Conservation (phyloP, 345 rosid genomes). For the Turnera subulata region DNA sequence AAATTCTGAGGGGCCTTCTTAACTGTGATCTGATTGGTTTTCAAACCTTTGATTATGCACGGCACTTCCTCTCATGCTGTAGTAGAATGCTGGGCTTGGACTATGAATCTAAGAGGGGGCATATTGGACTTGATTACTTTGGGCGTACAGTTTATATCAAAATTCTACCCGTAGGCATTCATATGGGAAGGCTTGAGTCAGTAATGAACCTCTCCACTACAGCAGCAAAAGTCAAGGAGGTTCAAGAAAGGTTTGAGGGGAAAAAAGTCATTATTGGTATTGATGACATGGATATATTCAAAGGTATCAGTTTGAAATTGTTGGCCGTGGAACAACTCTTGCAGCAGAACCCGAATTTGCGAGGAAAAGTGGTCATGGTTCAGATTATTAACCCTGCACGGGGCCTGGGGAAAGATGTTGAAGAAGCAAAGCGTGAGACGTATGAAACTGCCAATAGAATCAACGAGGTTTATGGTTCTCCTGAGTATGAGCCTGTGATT, state of each 20-base stretch:
- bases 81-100: conserved; percentile 86
- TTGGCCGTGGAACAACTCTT: conserved; percentile 67
- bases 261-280: conserved; percentile 67
- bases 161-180: conserved; percentile 72
- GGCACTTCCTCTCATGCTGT: conserved; percentile 77
- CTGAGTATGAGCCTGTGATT: conserved; percentile 58
- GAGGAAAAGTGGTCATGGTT: conserved; percentile 66
- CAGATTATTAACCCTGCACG: conserved; percentile 81
- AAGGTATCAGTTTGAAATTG: conserved; percentile 72
- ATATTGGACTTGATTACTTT: conserved; percentile 79
- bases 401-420: conserved; percentile 65
- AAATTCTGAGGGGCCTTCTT: conserved; percentile 57
- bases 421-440: conserved; percentile 68
- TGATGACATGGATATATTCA: conserved; percentile 83
- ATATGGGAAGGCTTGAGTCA: conserved; percentile 68
- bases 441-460: conserved; percentile 56
- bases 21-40: conserved; percentile 79
- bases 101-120: conserved; percentile 80
- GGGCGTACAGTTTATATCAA: conserved; percentile 73
- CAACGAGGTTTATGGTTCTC: conserved; percentile 53
- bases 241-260: conserved; percentile 52
- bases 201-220: conserved; percentile 60
- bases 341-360: conserved; percentile 46
- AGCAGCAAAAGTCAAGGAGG: conserved; percentile 53
- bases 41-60: conserved; percentile 79